A percentile compares a stretch with the other conserved stretches of the same genome.
Evolutionary conservation across 2,329 filamentous ascomycete genomes (phyloP).

Genomic region (Ophiostoma ulmi): DNA sequence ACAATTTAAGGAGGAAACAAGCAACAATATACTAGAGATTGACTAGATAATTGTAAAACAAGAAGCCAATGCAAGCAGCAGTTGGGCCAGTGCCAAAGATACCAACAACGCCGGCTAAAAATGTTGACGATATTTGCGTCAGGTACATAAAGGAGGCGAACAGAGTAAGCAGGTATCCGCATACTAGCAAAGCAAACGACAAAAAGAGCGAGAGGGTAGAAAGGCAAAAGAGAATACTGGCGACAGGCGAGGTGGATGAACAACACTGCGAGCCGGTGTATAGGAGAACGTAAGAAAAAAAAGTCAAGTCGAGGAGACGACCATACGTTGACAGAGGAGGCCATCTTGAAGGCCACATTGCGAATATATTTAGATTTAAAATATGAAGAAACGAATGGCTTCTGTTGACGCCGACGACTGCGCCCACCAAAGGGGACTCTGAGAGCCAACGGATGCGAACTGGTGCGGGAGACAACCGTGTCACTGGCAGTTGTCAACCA

Average conservation of each 20-base stretch:
- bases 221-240: neutral
- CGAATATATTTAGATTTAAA: neutral
- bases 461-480: neutral
- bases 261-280: neutral
- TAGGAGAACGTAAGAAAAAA: neutral
- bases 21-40: neutral
- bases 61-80: neutral
- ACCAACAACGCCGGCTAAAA: neutral
- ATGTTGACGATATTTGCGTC: neutral
- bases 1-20: neutral
- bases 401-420: neutral
- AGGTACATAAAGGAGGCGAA: neutral
- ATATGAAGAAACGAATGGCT: neutral
- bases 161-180: neutral
- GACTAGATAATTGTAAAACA: neutral
- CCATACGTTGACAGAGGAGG: neutral
- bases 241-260: neutral
- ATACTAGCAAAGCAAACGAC: neutral
- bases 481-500: neutral
- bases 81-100: too few relatives aligned
- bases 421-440: neutral
- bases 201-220: neutral
- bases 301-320: too few relatives aligned
- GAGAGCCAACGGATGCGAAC: constrained; percentile 8
- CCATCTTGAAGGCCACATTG: neutral